Base-by-base conservation (phyloP, 352 stramenopile genomes). In the Globisporangium parvum region DNA sequence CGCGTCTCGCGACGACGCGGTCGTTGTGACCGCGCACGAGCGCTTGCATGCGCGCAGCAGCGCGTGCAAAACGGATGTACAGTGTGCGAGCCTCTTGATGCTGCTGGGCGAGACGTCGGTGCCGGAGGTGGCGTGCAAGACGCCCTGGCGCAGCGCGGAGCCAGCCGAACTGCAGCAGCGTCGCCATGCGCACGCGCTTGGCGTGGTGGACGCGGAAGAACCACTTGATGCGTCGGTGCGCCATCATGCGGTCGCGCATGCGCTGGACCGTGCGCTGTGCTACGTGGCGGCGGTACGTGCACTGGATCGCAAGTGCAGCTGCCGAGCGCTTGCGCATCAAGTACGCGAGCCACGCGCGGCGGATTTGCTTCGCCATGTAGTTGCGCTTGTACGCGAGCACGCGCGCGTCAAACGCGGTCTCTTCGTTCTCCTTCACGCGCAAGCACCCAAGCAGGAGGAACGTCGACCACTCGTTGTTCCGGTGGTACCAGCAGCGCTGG, bases 391-490 rank as follows among this genome's bases (percentile, higher is more conserved):
- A 86, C 2, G 53, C 56, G 11, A 79, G 54, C 26, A 92, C 69
- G 2, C 63, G 42, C 0, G 57, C 50, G 14, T 78, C 66, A 45
- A 89, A 87, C 9, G 60, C 50, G 2, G 60, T 54, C n/a, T 94
- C 85, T 20, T 88, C 79, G 12, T 61, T 70, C 53, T 88, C 78
- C 26, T 80, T 76, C 55, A 84, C 76, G 10, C 82, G 76, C 20
- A 94, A 57, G 63, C 82, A 93, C 4, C 82, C 82, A 8, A 94
- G 73, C 15, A 94, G 57, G 15, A 94, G 53, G 54, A 93, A 93
- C 20, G 82, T 93, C 18, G 80, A 91, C 70, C 77, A 91, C 47
- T 94, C 85, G 57, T 88, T 88, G 53, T 90, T 91, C 33, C 74
- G 77, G 12, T 58, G 77, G 50, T 94, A 94, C 84, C 84, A 94